A percentile compares a stretch with the other conserved stretches of the same genome.
Conservation (phyloP, 139 green algal genomes). For the Limnomonas spitsbergensis region DNA sequence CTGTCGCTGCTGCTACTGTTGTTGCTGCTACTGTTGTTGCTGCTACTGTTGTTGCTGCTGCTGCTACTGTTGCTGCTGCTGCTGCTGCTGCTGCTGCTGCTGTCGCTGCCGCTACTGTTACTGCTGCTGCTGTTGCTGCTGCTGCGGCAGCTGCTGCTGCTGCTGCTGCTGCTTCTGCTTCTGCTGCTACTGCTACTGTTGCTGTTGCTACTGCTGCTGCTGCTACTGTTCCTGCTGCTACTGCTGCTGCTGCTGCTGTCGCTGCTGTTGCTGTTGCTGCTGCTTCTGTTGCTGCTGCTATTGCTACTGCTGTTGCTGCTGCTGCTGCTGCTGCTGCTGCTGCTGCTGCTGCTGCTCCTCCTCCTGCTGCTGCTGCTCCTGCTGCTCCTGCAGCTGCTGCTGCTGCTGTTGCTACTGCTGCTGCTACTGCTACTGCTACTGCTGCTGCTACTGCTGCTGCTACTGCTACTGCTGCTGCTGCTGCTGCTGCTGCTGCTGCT, state of each 20-base stretch:
- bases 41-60: slow-evolving; percentile 6
- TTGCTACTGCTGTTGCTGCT: too few species aligned
- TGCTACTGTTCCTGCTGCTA: not conserved
- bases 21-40: too few species aligned
- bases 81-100: not conserved
- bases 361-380: not conserved
- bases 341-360: not conserved
- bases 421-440: not conserved
- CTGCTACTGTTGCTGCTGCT: not conserved
- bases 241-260: not conserved
- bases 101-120: not conserved
- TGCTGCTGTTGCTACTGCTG: not conserved
- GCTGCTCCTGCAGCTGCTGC: not conserved
- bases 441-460: not conserved
- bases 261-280: not conserved
- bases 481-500: not conserved
- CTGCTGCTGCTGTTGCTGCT: too few species aligned
- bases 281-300: too few species aligned
- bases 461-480: not conserved
- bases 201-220: not conserved
- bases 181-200: too few species aligned
- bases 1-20: not conserved
- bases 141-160: too few species aligned
- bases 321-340: not conserved
- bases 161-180: too few species aligned